Base-by-base conservation (phyloP, 345 rosid genomes). In the Dimocarpus longan region DNA sequence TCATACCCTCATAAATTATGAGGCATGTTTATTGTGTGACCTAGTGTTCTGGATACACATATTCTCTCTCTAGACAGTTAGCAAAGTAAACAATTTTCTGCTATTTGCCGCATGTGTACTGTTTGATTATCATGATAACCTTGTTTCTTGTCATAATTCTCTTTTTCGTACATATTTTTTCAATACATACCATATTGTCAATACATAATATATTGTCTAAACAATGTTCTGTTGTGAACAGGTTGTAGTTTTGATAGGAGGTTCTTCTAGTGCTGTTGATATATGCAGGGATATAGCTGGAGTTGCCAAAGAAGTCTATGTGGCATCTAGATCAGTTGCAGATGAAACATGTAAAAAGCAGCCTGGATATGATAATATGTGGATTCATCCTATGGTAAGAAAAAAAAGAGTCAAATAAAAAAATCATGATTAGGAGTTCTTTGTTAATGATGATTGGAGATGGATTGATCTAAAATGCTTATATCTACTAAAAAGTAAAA, bases 311-410 rank as follows among this genome's bases (percentile, higher is more conserved):
- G 97, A 93, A 88, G 98, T 95, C 44, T 96, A 91, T 82, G 76
- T 95, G 42, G 87, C 92, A 39, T 85, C 87, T 65, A 83, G 99
- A 80, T 86, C 91, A 21, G 86, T 84, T 79, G 81, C 81, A 5
- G 85, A 84, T 42, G 90, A 81, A 76, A 87, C 89, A 18, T 85
- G 68, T 76, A 86, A 79, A 48, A 70, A 82, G 71, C 87, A 71
- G 60, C 72, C 82, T 12, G 90, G 91, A 63, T 87, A 84, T 74
- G 80, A 79, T 82, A 92, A 92, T 60, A 59, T 91, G 21, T 89
- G 96, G 94, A 73, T 87, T 80, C 97, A 93, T 85, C 91, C 99
- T 13, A 90, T 90, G 99, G 99, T 93, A 90, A 85, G 66, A 68
- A 19, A 57, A 48, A 68, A 65, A 32, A 59, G 78, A 65, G 73